Evolutionary conservation across 169 alveolate species (phyloP).

Genomic region (Plasmodium reichenowi): DNA sequence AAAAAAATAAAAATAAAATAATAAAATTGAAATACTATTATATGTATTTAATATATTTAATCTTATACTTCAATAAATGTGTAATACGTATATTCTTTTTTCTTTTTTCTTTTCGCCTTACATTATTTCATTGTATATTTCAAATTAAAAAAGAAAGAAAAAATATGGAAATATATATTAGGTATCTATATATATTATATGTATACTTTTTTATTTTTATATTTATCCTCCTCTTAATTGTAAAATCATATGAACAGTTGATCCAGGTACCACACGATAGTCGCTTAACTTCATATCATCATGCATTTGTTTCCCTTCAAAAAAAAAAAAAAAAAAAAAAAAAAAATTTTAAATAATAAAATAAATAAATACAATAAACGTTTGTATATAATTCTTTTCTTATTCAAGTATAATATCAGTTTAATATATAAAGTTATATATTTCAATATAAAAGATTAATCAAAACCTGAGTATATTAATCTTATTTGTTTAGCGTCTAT

Average conservation of each 20-base stretch:
- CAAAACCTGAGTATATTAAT: conserved; percentile 89
- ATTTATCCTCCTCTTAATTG: conserved; percentile 92
- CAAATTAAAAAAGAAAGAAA: too few species aligned
- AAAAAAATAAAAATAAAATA: too few species aligned
- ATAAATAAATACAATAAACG: not conserved
- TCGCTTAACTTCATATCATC: conserved; percentile 93
- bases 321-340: conserved; percentile 8
- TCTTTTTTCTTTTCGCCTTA: not conserved
- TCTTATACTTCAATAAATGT: not conserved
- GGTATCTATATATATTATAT: not conserved
- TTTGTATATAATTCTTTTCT: not conserved
- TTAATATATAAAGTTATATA: not conserved
- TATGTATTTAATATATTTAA: too few species aligned
- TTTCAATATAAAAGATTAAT: not conserved
- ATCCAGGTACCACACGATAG: conserved; percentile 95
- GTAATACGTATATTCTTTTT: not conserved
- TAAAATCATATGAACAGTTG: conserved; percentile 96
- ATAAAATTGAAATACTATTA: too few species aligned
- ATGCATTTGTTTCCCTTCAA: conserved; percentile 91
- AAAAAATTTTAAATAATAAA: not conserved
- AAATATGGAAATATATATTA: not conserved
- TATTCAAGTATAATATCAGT: not conserved
- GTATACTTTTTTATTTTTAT: conserved; percentile 10
- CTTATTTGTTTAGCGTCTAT: conserved; percentile 92
- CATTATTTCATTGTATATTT: not conserved